These are phyloP conservation scores for Wallacemonas collosoma DNA, from an alignment of 208 protist species.

Conservation along the genomic window DNA sequence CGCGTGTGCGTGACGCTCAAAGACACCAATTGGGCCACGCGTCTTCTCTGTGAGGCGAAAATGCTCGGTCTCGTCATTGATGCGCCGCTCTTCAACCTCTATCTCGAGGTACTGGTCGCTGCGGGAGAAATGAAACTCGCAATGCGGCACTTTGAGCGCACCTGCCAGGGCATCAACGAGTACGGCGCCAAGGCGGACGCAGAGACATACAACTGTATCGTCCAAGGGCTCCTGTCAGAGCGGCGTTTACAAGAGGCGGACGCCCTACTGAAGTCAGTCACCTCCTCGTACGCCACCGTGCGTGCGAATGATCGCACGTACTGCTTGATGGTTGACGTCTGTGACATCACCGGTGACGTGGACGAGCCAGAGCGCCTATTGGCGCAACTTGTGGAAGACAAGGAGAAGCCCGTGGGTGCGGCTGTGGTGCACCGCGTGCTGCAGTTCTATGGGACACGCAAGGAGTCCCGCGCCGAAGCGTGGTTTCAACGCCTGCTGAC, in stretches of 20 bases:
- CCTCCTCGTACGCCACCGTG: slow-evolving; percentile 40
- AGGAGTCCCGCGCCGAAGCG: slow-evolving; percentile 45
- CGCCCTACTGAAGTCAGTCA: slow-evolving; percentile 23
- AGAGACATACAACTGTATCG: slow-evolving; percentile 74
- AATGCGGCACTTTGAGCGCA: slow-evolving; percentile 56
- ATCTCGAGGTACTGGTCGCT: slow-evolving; percentile 72
- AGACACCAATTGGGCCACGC: slow-evolving; percentile 47
- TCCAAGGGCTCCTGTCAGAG: slow-evolving; percentile 43
- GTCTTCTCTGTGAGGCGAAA: slow-evolving; percentile 59
- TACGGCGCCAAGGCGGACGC: slow-evolving; percentile 65
- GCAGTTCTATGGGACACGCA: slow-evolving; percentile 39
- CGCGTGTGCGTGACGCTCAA: slow-evolving; percentile 46
- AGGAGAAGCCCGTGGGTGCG: slow-evolving; percentile 16
- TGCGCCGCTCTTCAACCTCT: slow-evolving; percentile 68
- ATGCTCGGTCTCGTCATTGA: slow-evolving; percentile 44
- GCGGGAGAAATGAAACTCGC: slow-evolving; percentile 31
- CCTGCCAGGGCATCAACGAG: slow-evolving; percentile 66
- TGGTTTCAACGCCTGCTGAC: slow-evolving; percentile 55
- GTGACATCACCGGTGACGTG: slow-evolving; percentile 28
- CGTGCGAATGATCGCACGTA: slow-evolving; percentile 72
- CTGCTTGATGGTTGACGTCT: slow-evolving; percentile 62
- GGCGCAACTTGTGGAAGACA: slow-evolving; percentile 36
- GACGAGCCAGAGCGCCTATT: slow-evolving; percentile 19
- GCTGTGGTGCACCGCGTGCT: slow-evolving; percentile 46
- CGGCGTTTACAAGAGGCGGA: slow-evolving; percentile 32